A percentile compares a stretch with the other conserved stretches of the same genome.
phyloP scores from a whole-genome alignment of 345 rosid genomes.

The Citrus trifoliata region DNA sequence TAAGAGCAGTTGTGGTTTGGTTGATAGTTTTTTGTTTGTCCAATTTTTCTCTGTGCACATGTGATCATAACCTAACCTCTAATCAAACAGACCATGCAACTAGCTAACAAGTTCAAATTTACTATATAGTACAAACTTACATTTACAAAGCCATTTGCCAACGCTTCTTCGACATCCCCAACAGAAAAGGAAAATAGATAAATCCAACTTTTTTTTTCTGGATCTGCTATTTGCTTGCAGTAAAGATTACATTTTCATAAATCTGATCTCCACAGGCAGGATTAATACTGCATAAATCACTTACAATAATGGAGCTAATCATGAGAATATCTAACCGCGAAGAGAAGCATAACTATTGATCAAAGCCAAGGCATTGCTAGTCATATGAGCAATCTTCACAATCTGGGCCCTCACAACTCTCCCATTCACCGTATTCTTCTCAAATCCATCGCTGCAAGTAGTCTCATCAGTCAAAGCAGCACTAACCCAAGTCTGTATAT shows the following conservation, averaged over 20 bases:
- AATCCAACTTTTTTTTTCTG: neutral
- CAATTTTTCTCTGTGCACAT: neutral
- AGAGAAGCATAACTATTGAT: slow-evolving; percentile 55
- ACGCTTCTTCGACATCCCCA: neutral
- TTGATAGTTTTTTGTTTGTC: neutral
- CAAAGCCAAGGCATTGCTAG: slow-evolving; percentile 79
- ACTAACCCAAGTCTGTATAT: slow-evolving; percentile 78
- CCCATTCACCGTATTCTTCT: slow-evolving; percentile 38
- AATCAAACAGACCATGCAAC: neutral
- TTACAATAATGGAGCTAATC: neutral
- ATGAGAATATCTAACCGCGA: slow-evolving; percentile 25
- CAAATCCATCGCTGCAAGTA: slow-evolving; percentile 74
- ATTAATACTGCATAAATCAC: neutral
- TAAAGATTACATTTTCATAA: neutral
- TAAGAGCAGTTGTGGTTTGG: neutral
- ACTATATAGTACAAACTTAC: neutral
- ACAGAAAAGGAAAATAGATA: neutral
- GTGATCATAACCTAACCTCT: neutral
- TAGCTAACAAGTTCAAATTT: neutral
- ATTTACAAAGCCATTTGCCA: neutral
- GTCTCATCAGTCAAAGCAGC: slow-evolving; percentile 69
- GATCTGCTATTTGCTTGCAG: neutral
- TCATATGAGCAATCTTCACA: slow-evolving; percentile 48
- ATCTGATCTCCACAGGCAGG: neutral
- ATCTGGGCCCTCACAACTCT: slow-evolving; percentile 40